A percentile compares a stretch with the other conserved stretches of the same genome.
These are phyloP conservation scores for Colletotrichum siamense DNA, from an alignment of 2,329 filamentous ascomycete genomes.

Conservation along the genomic window DNA sequence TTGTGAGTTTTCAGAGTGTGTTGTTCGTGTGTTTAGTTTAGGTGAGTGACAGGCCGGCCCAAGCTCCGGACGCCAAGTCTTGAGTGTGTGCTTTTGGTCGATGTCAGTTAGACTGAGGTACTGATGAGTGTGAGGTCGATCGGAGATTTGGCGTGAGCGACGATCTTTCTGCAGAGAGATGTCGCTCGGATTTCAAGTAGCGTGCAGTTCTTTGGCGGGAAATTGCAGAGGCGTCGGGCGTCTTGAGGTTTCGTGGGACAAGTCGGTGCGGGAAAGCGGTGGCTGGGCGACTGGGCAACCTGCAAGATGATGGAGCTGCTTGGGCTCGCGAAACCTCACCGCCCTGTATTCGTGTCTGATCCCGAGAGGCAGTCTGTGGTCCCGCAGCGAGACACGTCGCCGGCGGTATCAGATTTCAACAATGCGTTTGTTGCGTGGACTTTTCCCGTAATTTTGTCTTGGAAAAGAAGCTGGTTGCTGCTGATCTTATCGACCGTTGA, in stretches of 20 bases:
- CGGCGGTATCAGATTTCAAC: not conserved
- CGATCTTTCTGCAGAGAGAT: not conserved
- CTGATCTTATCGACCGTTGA: not conserved
- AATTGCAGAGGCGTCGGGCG: not conserved
- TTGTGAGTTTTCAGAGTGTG: not conserved
- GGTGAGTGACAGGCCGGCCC: not conserved
- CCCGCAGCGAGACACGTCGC: slow-evolving; percentile 11
- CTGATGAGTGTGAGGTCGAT: not conserved
- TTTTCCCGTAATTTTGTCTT: not conserved
- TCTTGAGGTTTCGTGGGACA: not conserved
- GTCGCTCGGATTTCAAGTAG: not conserved
- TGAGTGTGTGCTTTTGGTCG: not conserved
- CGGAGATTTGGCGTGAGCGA: not conserved
- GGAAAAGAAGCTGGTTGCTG: not conserved
- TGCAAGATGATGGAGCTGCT: slow-evolving; percentile 16
- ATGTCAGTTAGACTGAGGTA: not conserved
- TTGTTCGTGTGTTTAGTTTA: not conserved
- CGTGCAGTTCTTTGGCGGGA: not conserved
- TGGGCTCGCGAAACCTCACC: slow-evolving; percentile 7
- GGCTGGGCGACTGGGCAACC: slow-evolving; percentile 13
- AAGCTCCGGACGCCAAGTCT: not conserved
- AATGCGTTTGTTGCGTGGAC: not conserved
- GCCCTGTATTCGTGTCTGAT: slow-evolving; percentile 1
- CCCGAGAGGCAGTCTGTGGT: slow-evolving; percentile 1
- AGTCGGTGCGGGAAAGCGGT: slow-evolving; percentile 16